A percentile compares a stretch with the other conserved stretches of the same genome.
phyloP scores from a whole-genome alignment of 805 yeast species.

The Saturnispora halmiae region DNA sequence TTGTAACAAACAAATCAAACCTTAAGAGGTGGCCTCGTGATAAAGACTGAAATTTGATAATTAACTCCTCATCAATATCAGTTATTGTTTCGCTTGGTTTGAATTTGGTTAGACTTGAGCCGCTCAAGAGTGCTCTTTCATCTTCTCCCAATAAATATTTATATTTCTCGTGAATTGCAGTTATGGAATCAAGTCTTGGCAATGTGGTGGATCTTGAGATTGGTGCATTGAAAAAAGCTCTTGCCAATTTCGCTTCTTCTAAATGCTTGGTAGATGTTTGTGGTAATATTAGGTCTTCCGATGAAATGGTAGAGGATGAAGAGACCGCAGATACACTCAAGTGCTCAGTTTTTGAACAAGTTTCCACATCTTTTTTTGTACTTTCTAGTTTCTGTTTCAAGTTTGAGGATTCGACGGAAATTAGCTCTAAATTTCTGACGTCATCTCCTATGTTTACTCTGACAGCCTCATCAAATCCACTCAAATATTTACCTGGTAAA shows the following conservation, averaged over 20 bases:
- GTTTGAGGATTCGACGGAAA: slow-evolving; percentile 8
- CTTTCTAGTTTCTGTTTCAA: slow-evolving; percentile 2
- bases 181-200: slow-evolving; percentile 12
- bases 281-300: slow-evolving; percentile 5
- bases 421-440: slow-evolving; percentile 16
- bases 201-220: slow-evolving; percentile 8
- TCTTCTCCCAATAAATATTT: slow-evolving; percentile 18
- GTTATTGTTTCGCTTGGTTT: not conserved
- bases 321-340: not conserved
- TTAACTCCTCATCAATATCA: slow-evolving; percentile 7
- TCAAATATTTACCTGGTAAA: slow-evolving; percentile 34
- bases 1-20: slow-evolving; percentile 52
- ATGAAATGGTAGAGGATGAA: not conserved
- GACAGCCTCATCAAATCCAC: slow-evolving; percentile 27
- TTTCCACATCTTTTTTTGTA: too few species aligned
- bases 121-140: slow-evolving; percentile 15
- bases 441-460: slow-evolving; percentile 26
- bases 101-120: not conserved
- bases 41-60: slow-evolving; percentile 50
- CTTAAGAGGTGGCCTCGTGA: slow-evolving; percentile 63
- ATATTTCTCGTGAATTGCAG: slow-evolving; percentile 15
- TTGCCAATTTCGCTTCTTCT: slow-evolving; percentile 12
- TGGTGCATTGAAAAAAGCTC: slow-evolving; percentile 13
- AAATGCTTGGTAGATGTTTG: slow-evolving; percentile 10
- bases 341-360: not conserved